phyloP scores from a whole-genome alignment of 768 basidiomycete genomes.

The Psilocybe tampanensis region DNA sequence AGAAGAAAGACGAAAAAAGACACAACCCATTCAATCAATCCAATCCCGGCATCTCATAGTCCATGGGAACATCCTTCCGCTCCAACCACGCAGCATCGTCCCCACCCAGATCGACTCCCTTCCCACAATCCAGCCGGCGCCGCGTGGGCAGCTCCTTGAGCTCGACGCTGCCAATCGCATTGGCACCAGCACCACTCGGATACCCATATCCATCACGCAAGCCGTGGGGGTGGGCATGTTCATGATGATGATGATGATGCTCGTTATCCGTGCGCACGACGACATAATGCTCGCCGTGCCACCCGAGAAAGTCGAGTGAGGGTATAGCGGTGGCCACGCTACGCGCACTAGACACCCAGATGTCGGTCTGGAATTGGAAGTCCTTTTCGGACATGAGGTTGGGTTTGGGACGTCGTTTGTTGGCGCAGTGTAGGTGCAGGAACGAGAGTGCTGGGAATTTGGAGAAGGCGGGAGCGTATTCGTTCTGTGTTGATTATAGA shows the following conservation, averaged over 20 bases:
- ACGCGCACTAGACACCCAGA: conserved; percentile 54
- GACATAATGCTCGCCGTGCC: conserved; percentile 74
- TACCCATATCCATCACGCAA: no score
- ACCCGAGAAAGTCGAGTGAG: conserved; percentile 67
- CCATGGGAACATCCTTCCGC: conserved; percentile 71
- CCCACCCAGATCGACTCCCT: conserved; percentile 21
- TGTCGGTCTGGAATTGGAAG: conserved; percentile 55
- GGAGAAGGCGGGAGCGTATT: conserved; percentile 51
- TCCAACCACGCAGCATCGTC: conserved; percentile 25
- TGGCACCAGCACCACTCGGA: conserved; percentile 31
- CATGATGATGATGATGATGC: not conserved
- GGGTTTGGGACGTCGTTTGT: conserved; percentile 53
- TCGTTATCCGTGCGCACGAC: conserved; percentile 43
- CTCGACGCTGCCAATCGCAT: conserved; percentile 27
- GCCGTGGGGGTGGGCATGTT: no score
- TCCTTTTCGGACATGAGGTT: conserved; percentile 63
- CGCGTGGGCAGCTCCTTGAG: conserved; percentile 22
- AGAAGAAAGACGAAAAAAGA: no score
- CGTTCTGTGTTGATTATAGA: conserved; percentile 38
- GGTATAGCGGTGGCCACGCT: conserved; percentile 52
- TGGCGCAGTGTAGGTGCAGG: conserved; percentile 56
- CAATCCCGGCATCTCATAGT: conserved; percentile 62
- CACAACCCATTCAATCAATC: conserved; percentile 16
- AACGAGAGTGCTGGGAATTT: conserved; percentile 55
- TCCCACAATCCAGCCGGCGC: conserved; percentile 21